Conservation (phyloP, 257 asterid genomes). For the Echium plantagineum region DNA sequence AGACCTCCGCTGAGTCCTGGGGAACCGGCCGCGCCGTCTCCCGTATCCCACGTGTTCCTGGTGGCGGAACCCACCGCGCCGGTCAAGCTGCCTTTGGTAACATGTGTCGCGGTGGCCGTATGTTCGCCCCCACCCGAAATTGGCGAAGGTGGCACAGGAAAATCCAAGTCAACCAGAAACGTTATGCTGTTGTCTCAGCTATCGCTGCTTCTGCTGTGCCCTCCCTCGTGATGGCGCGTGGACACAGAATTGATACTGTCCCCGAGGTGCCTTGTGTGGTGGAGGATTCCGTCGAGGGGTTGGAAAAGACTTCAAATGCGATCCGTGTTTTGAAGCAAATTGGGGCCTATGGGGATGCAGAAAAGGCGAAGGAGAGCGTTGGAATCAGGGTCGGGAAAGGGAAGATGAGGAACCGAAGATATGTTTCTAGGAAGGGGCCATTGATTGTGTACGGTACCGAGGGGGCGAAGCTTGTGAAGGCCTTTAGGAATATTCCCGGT, state of each 20-base stretch:
- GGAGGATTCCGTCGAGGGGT: slow-evolving; percentile 50
- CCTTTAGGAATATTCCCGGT: slow-evolving; percentile 75
- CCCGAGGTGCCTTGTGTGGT: slow-evolving; percentile 69
- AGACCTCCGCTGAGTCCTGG: slow-evolving; percentile 37
- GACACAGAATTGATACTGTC: slow-evolving; percentile 57
- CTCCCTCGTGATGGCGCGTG: slow-evolving; percentile 59
- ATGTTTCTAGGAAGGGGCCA: slow-evolving; percentile 69
- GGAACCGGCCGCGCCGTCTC: slow-evolving; percentile 92
- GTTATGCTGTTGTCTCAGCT: slow-evolving; percentile 64
- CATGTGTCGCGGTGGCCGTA: slow-evolving; percentile 90
- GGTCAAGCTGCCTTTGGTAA: slow-evolving; percentile 89
- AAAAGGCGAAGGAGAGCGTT: slow-evolving; percentile 64
- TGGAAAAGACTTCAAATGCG: slow-evolving; percentile 68
- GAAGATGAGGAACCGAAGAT: slow-evolving; percentile 63
- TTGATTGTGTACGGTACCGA: slow-evolving; percentile 69
- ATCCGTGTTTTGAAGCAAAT: slow-evolving; percentile 42
- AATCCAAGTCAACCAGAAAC: slow-evolving; percentile 59
- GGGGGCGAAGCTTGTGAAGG: slow-evolving; percentile 65
- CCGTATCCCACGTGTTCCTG: slow-evolving; percentile 88
- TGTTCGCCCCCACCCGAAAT: slow-evolving; percentile 80
- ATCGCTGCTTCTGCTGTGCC: slow-evolving; percentile 76
- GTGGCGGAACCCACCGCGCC: slow-evolving; percentile 91
- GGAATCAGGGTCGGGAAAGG: slow-evolving; percentile 69
- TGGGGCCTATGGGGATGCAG: slow-evolving; percentile 65
- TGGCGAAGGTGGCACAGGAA: slow-evolving; percentile 72